phyloP scores from a whole-genome alignment of 805 yeast species.

The Wickerhamomyces queroliae region DNA sequence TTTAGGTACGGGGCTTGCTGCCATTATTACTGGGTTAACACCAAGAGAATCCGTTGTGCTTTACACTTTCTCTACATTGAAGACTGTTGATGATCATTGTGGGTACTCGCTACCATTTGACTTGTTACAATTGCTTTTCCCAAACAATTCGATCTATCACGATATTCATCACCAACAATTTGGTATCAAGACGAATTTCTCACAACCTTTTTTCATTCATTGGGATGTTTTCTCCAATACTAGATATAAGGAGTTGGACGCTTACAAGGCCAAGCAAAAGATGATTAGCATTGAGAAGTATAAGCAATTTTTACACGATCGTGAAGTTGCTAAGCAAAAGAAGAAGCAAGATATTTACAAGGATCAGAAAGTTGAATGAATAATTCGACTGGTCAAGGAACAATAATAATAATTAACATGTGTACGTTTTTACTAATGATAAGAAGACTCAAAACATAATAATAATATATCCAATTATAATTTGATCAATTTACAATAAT shows the following conservation, averaged over 20 bases:
- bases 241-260: slow-evolving; percentile 59
- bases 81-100: slow-evolving; percentile 97
- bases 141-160: slow-evolving; percentile 92
- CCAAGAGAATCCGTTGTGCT: slow-evolving; percentile 74
- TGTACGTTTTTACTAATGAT: too few species aligned
- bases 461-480: too few species aligned
- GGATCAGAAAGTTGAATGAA: neutral
- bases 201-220: slow-evolving; percentile 93
- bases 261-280: slow-evolving; percentile 59
- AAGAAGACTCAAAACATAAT: too few species aligned
- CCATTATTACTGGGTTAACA: slow-evolving; percentile 52
- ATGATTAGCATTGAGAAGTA: slow-evolving; percentile 64
- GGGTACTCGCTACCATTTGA: slow-evolving; percentile 95
- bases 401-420: too few species aligned
- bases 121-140: slow-evolving; percentile 84
- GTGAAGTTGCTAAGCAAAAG: slow-evolving; percentile 26
- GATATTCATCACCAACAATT: slow-evolving; percentile 97
- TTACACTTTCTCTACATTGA: slow-evolving; percentile 85
- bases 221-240: slow-evolving; percentile 82
- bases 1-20: slow-evolving; percentile 83
- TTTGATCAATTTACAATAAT: too few species aligned
- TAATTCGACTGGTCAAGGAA: too few species aligned
- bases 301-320: slow-evolving; percentile 44
- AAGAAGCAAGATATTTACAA: slow-evolving; percentile 18
- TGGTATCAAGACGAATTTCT: slow-evolving; percentile 88